Evolutionary conservation across 352 stramenopile species (phyloP).

Genomic region (Globisporangium nunn): DNA sequence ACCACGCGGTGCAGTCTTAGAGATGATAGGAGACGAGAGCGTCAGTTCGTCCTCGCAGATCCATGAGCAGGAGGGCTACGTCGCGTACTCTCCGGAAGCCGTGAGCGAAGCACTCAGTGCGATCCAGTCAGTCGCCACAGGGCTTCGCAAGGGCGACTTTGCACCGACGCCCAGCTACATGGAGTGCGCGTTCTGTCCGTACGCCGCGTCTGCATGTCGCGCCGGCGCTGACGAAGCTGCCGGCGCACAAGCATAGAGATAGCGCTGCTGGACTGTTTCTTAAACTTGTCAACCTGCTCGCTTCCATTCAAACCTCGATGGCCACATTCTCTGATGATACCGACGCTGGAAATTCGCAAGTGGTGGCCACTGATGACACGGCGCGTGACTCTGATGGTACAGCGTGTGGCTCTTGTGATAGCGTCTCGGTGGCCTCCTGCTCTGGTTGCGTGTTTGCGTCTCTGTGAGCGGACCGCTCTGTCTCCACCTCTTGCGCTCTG

Average conservation of each 20-base stretch:
- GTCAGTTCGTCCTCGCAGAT: neutral
- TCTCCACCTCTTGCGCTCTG: neutral
- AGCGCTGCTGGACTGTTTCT: no score
- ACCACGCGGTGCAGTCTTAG: conserved; percentile 45
- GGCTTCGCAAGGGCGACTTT: conserved; percentile 46
- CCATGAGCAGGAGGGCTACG: conserved; percentile 24
- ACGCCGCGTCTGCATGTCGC: conserved; percentile 48
- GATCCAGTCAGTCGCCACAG: conserved; percentile 24
- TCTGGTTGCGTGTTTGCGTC: neutral
- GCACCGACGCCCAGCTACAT: conserved; percentile 44
- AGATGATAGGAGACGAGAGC: conserved; percentile 37
- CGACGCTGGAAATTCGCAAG: neutral
- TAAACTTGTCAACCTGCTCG: no score
- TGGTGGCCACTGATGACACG: neutral
- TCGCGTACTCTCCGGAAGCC: conserved; percentile 26
- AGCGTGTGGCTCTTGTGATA: neutral
- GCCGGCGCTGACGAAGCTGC: conserved; percentile 13
- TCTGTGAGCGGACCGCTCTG: neutral
- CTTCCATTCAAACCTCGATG: conserved; percentile 3
- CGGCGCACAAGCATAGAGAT: neutral
- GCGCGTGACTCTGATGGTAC: neutral
- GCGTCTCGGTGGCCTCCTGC: neutral
- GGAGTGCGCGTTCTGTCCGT: conserved; percentile 70
- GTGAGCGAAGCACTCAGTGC: conserved; percentile 28
- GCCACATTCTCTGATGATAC: neutral